These are phyloP conservation scores for Lecanicillium sp. DNA, from an alignment of 2,329 filamentous ascomycete species.

Conservation along the genomic window DNA sequence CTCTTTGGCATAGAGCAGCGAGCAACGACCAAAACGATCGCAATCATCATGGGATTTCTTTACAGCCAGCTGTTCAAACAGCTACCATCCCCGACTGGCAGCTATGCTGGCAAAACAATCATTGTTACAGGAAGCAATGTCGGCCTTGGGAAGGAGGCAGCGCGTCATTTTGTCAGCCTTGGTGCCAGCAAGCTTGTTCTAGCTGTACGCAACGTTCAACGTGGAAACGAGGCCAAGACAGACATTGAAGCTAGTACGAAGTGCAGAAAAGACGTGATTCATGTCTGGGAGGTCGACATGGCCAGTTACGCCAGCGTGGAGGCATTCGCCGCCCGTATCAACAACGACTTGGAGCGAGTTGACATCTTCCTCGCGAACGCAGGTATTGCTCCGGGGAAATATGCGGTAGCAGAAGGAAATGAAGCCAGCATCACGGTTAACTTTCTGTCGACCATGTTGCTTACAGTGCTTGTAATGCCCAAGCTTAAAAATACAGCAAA, in stretches of 20 bases:
- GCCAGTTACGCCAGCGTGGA: constrained; percentile 35
- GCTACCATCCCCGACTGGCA: constrained; percentile 11
- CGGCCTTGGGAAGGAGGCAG: constrained; percentile 30
- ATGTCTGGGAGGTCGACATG: constrained; percentile 46
- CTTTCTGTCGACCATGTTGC: constrained; percentile 42
- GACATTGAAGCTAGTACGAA: constrained; percentile 24
- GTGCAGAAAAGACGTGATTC: constrained; percentile 19
- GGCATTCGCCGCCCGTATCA: constrained; percentile 30
- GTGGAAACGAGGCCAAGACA: constrained; percentile 14
- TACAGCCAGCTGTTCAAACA: too few species aligned
- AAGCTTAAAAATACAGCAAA: constrained; percentile 35
- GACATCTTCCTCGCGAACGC: constrained; percentile 37
- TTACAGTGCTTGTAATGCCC: constrained; percentile 41
- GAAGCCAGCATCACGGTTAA: constrained; percentile 45
- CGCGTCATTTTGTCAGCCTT: constrained; percentile 26
- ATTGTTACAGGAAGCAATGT: constrained; percentile 31
- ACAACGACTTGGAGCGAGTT: constrained; percentile 28
- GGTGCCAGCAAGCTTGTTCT: constrained; percentile 28
- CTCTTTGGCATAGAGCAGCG: too few species aligned
- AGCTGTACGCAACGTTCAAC: constrained; percentile 11
- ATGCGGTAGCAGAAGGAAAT: constrained; percentile 29
- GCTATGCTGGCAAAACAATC: constrained; percentile 23
- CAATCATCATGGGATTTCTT: too few species aligned
- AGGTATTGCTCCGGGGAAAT: constrained; percentile 28
- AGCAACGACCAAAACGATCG: too few species aligned